Conservation (phyloP, 805 yeast species). For the Candida alai region DNA sequence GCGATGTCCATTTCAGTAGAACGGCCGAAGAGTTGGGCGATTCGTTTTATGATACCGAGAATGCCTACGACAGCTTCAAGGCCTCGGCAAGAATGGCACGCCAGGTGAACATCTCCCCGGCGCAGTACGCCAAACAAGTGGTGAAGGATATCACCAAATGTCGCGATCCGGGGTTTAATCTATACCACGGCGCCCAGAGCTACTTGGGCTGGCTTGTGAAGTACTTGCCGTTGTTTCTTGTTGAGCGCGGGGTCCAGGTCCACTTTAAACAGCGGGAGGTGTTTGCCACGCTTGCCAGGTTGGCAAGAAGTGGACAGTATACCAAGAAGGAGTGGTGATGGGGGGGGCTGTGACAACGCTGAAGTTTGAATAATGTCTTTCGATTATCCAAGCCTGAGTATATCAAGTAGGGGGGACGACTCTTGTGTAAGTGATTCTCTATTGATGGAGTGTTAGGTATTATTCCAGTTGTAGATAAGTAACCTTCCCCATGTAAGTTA, state of each 20-base stretch:
- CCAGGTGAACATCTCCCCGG: conserved; percentile 17
- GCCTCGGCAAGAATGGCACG: conserved; percentile 22
- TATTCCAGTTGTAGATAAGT: too few species aligned
- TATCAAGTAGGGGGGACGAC: too few species aligned
- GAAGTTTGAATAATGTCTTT: too few species aligned
- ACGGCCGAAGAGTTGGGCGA: conserved; percentile 11
- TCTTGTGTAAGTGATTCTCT: too few species aligned
- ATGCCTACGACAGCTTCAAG: conserved; percentile 16
- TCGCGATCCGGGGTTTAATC: conserved; percentile 23
- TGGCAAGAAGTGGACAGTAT: conserved; percentile 11
- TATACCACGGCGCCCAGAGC: conserved; percentile 25
- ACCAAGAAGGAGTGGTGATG: conserved; percentile 15
- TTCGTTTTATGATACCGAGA: conserved; percentile 20
- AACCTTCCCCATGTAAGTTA: too few species aligned
- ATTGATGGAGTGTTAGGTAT: too few species aligned
- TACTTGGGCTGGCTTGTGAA: conserved; percentile 15
- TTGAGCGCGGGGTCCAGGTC: conserved; percentile 17
- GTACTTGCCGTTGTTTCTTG: conserved; percentile 23
- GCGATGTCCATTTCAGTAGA: conserved; percentile 13
- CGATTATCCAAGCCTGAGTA: too few species aligned
- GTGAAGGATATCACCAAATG: conserved; percentile 15
- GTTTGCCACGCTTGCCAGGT: conserved; percentile 15
- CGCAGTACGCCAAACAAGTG: conserved; percentile 23
- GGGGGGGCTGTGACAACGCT: too few species aligned
- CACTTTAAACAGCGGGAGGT: conserved; percentile 26